A percentile compares a stretch with the other conserved stretches of the same genome.
phyloP scores from a whole-genome alignment of 2,329 filamentous ascomycete species.

The Torrubiellomyces zombiae region DNA sequence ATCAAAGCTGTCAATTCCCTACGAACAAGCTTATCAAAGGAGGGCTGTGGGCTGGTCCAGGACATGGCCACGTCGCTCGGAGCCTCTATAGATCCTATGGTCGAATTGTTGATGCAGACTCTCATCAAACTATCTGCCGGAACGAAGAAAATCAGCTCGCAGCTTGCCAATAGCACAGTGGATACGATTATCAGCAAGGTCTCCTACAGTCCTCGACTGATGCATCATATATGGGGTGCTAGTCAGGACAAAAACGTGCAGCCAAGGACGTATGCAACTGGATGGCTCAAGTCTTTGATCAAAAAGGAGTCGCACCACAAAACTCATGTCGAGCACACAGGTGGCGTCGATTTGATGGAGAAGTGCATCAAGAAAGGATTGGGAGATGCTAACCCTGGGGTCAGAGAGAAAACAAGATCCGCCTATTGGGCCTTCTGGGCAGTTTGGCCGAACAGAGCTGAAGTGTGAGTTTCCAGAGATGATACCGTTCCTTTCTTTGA shows the following conservation, averaged over 20 bases:
- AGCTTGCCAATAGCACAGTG: constrained; percentile 68
- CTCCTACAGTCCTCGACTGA: constrained; percentile 61
- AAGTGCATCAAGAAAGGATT: constrained; percentile 82
- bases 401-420: constrained; percentile 69
- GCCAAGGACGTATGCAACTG: constrained; percentile 59
- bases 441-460: constrained; percentile 63
- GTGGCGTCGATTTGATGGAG: constrained; percentile 67
- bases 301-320: constrained; percentile 66
- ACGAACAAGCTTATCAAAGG: constrained; percentile 77
- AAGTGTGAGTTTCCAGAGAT: constrained; percentile 47
- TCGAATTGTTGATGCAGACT: constrained; percentile 76
- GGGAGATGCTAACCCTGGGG: constrained; percentile 75
- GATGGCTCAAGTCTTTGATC: constrained; percentile 73
- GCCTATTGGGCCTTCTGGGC: constrained; percentile 74
- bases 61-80: constrained; percentile 66
- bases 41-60: constrained; percentile 69
- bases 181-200: constrained; percentile 64
- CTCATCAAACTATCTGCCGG: constrained; percentile 78
- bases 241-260: constrained; percentile 89
- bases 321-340: constrained; percentile 65
- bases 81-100: constrained; percentile 68
- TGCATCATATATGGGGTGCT: constrained; percentile 72
- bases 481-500: background rate
- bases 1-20: constrained; percentile 72
- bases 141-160: constrained; percentile 84